A percentile compares a stretch with the other conserved stretches of the same genome.
phyloP scores from a whole-genome alignment of 129 eudicot species.

The Flaveria ramosissima region DNA sequence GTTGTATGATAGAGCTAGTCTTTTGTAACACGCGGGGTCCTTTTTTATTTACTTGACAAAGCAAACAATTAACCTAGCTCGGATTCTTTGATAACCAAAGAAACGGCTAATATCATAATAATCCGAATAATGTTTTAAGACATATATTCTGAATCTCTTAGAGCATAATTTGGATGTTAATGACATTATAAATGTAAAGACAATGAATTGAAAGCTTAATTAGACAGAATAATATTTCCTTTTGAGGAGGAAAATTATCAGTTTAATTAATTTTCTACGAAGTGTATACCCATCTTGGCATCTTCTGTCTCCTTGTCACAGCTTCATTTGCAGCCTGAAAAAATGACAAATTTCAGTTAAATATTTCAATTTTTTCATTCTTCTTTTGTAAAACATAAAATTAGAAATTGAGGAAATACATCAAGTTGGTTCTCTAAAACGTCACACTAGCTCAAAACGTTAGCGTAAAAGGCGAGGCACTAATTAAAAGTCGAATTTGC shows the following conservation, averaged over 20 bases:
- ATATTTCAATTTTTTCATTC: constrained; percentile 1
- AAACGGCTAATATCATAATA: constrained; percentile 18
- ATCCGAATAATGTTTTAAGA: constrained; percentile 25
- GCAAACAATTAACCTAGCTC: constrained; percentile 18
- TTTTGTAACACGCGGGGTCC: neutral
- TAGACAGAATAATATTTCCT: no score
- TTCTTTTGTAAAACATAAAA: neutral
- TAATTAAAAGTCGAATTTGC: neutral
- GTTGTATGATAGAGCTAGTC: neutral
- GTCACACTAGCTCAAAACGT: neutral
- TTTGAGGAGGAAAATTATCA: no score
- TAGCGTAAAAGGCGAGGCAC: neutral
- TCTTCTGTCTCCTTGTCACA: constrained; percentile 18
- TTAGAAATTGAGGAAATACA: neutral
- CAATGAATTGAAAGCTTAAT: no score
- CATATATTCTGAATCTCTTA: constrained; percentile 1
- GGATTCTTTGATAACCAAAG: constrained; percentile 23
- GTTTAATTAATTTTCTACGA: constrained; percentile 25
- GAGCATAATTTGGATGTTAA: constrained; percentile 13
- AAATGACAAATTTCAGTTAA: neutral
- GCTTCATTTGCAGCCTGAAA: constrained; percentile 33
- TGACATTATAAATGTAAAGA: neutral
- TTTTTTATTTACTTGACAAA: neutral
- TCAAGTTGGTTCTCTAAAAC: neutral
- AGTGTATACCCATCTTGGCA: constrained; percentile 26